Conservation (phyloP, 805 yeast genomes). For the Starmerella etchellsii region DNA sequence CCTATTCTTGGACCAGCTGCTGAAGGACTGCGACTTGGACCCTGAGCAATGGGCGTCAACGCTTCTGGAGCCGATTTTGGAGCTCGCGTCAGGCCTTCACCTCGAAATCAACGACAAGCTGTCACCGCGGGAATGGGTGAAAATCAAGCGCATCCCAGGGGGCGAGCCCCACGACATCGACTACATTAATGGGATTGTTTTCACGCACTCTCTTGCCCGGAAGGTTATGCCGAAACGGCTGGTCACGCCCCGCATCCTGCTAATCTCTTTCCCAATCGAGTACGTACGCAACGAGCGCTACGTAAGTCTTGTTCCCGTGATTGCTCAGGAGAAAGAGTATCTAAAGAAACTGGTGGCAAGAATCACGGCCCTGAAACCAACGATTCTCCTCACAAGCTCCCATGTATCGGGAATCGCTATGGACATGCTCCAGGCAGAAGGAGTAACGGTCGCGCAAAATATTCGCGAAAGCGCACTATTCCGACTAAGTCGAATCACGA, state of each 20-base stretch:
- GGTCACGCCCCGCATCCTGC: slow-evolving; percentile 57
- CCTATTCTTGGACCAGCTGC: slow-evolving; percentile 24
- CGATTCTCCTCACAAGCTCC: slow-evolving; percentile 62
- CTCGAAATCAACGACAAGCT: slow-evolving; percentile 54
- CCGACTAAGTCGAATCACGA: slow-evolving; percentile 63
- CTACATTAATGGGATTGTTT: slow-evolving; percentile 64
- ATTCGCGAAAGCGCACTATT: slow-evolving; percentile 72
- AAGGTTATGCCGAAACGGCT: slow-evolving; percentile 61
- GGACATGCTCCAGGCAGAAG: slow-evolving; percentile 54
- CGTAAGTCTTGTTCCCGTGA: slow-evolving; percentile 67
- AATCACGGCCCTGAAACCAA: slow-evolving; percentile 63
- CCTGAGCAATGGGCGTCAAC: slow-evolving; percentile 47
- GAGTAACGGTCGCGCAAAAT: slow-evolving; percentile 68
- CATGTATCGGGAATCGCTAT: slow-evolving; percentile 74
- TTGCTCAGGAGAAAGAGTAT: slow-evolving; percentile 80
- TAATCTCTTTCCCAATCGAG: slow-evolving; percentile 82
- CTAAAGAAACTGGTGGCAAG: slow-evolving; percentile 69
- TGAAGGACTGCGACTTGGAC: slow-evolving; percentile 27
- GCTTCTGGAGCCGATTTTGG: slow-evolving; percentile 39
- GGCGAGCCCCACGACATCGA: slow-evolving; percentile 49
- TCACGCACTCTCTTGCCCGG: slow-evolving; percentile 70
- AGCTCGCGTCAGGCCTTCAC: slow-evolving; percentile 46
- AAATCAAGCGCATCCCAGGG: slow-evolving; percentile 74
- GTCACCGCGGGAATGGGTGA: slow-evolving; percentile 80
- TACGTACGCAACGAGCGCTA: slow-evolving; percentile 65